phyloP scores from a whole-genome alignment of 345 rosid genomes.

The Psidium friedrichsthalianum region DNA sequence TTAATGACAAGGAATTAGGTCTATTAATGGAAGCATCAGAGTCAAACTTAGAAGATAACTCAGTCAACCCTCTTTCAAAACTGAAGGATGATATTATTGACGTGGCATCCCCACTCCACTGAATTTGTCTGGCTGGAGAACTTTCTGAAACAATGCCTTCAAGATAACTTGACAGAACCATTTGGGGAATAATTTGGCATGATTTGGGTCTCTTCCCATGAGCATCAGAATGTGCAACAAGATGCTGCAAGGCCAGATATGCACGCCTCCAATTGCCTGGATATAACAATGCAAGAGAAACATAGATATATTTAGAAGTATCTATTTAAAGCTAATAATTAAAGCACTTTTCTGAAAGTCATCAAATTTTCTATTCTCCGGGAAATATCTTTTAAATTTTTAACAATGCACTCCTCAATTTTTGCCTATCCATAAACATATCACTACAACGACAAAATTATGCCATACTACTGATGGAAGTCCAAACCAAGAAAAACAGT shows the following conservation, averaged over 20 bases:
- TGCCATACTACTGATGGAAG: not conserved
- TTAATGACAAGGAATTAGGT: slow-evolving; percentile 28
- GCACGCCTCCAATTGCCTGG: slow-evolving; percentile 90
- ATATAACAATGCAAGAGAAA: not conserved
- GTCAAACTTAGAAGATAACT: slow-evolving; percentile 18
- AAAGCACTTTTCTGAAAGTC: not conserved
- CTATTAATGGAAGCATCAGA: slow-evolving; percentile 20
- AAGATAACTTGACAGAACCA: slow-evolving; percentile 53
- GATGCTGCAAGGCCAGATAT: slow-evolving; percentile 60
- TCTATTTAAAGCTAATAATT: not conserved
- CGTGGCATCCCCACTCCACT: slow-evolving; percentile 48
- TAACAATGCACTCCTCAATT: not conserved
- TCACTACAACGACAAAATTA: not conserved
- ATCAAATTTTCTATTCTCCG: not conserved
- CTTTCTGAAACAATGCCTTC: slow-evolving; percentile 46
- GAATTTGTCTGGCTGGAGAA: slow-evolving; percentile 36
- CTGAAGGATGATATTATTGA: slow-evolving; percentile 31
- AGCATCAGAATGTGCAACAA: slow-evolving; percentile 36
- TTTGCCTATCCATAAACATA: not conserved
- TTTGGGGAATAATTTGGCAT: slow-evolving; percentile 36
- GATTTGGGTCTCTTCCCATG: slow-evolving; percentile 24
- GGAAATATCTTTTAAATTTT: not conserved
- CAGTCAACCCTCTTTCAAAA: slow-evolving; percentile 24
- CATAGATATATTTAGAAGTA: not conserved
- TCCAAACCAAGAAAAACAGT: not conserved